Conservation (phyloP, 805 yeast genomes). For the Candida railenensis region DNA sequence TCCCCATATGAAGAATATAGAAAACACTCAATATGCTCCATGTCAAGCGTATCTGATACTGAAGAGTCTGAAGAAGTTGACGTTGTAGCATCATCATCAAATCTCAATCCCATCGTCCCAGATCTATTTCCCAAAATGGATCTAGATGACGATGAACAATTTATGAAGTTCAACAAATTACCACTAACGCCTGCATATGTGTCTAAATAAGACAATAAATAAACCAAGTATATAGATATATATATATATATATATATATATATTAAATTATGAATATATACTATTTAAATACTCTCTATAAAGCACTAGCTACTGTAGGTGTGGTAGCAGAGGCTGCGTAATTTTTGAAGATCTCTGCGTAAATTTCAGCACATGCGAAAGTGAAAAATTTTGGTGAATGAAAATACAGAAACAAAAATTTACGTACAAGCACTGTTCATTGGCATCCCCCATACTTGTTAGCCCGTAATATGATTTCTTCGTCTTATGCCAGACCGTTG, state of each 20-base stretch:
- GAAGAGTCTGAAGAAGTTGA: slow-evolving; percentile 1
- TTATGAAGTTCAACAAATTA: slow-evolving; percentile 23
- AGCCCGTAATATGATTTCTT: too few species aligned
- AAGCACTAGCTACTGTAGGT: background rate
- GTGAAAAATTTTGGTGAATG: background rate
- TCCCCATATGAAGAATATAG: background rate
- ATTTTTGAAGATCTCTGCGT: background rate
- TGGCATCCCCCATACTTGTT: background rate
- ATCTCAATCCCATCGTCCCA: slow-evolving; percentile 29
- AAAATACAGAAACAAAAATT: background rate
- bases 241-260: background rate
- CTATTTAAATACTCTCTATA: background rate
- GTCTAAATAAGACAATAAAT: slow-evolving; percentile 6
- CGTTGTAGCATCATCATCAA: background rate
- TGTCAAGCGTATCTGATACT: background rate
- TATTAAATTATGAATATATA: background rate
- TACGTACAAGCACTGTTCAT: background rate
- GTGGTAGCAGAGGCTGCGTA: background rate
- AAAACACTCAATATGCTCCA: background rate
- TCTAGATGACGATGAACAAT: slow-evolving; percentile 19
- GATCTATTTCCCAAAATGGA: slow-evolving; percentile 38
- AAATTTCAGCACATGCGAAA: background rate
- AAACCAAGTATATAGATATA: background rate
- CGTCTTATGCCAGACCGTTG: background rate
- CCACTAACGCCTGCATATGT: slow-evolving; percentile 30